A percentile compares a stretch with the other conserved stretches of the same genome.
These are phyloP conservation scores for Mycosphaerelloides madeirae DNA, from an alignment of 2,329 filamentous ascomycete species.

Conservation along the genomic window DNA sequence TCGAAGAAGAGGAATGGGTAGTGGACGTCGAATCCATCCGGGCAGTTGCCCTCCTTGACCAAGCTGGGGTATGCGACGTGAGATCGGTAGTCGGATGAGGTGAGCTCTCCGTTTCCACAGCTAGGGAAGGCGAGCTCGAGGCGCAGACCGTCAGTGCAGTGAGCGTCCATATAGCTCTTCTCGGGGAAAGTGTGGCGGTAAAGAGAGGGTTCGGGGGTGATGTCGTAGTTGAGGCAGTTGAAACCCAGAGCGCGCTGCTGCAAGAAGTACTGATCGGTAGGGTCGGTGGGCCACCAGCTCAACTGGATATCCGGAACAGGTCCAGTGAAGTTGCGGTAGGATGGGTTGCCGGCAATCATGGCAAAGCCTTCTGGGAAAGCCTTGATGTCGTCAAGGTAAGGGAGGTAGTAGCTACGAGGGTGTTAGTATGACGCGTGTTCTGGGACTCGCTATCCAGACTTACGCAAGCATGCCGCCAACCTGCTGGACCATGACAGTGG, in stretches of 20 bases:
- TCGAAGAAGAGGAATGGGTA: conserved; percentile 77
- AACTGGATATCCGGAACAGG: conserved; percentile 64
- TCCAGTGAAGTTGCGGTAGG: conserved; percentile 64
- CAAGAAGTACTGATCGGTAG: conserved; percentile 66
- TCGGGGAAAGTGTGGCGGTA: conserved; percentile 77
- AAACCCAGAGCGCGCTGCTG: conserved; percentile 81
- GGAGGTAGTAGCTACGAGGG: conserved; percentile 70
- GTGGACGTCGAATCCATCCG: conserved; percentile 61
- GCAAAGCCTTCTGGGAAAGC: conserved; percentile 74
- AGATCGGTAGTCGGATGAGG: conserved; percentile 51
- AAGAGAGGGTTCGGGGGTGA: conserved; percentile 64
- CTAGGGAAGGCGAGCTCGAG: conserved; percentile 84
- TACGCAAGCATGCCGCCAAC: conserved; percentile 81
- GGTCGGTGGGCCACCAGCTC: conserved; percentile 62
- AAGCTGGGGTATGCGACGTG: conserved; percentile 75
- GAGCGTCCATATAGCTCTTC: conserved; percentile 71
- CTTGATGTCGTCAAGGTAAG: conserved; percentile 59
- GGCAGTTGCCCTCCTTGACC: conserved; percentile 73
- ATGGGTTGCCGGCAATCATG: conserved; percentile 74
- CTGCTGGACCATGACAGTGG: conserved; percentile 65
- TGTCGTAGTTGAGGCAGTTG: conserved; percentile 85
- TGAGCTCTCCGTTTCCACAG: conserved; percentile 69
- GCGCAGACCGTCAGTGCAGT: conserved; percentile 77
- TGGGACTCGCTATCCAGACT: conserved; percentile 38
- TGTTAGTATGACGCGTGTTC: conserved; percentile 5